phyloP scores from a whole-genome alignment of 805 yeast species.

The Candida ulmi region DNA sequence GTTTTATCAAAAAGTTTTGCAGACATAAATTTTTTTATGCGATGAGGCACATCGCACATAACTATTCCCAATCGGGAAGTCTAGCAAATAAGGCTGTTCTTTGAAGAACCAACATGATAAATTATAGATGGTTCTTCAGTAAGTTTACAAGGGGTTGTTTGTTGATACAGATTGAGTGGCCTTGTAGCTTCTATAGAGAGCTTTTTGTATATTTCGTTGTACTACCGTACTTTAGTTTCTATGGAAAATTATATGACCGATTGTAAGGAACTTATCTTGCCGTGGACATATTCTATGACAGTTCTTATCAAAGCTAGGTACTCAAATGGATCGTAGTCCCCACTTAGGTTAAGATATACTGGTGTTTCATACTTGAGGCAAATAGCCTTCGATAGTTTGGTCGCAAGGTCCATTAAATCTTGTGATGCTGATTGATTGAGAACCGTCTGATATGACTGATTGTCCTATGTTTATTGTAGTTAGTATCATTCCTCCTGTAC shows the following conservation, averaged over 20 bases:
- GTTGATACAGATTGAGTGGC: too few species aligned
- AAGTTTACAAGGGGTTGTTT: too few species aligned
- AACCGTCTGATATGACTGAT: slow-evolving; percentile 35
- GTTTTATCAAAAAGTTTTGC: not conserved
- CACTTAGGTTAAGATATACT: slow-evolving; percentile 40
- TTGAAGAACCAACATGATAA: too few species aligned
- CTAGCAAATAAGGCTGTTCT: too few species aligned
- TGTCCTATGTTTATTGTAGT: slow-evolving; percentile 2
- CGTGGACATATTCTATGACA: slow-evolving; percentile 26
- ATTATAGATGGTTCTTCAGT: too few species aligned
- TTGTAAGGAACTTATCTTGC: slow-evolving; percentile 1
- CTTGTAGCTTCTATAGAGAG: too few species aligned
- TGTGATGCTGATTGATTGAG: slow-evolving; percentile 36
- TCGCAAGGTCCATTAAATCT: slow-evolving; percentile 35
- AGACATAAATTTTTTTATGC: not conserved
- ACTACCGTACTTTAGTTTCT: too few species aligned
- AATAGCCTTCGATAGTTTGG: slow-evolving; percentile 35
- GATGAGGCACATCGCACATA: not conserved
- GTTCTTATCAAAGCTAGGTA: slow-evolving; percentile 24
- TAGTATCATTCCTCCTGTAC: too few species aligned
- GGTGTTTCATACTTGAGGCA: slow-evolving; percentile 36
- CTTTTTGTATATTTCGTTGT: too few species aligned
- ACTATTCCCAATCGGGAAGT: slow-evolving; percentile 1
- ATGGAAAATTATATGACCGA: too few species aligned
- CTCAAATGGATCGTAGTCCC: slow-evolving; percentile 30